A percentile compares a stretch with the other conserved stretches of the same genome.
Conservation (phyloP, 73 alveolate species). For the Symbiodinium pilosum region DNA sequence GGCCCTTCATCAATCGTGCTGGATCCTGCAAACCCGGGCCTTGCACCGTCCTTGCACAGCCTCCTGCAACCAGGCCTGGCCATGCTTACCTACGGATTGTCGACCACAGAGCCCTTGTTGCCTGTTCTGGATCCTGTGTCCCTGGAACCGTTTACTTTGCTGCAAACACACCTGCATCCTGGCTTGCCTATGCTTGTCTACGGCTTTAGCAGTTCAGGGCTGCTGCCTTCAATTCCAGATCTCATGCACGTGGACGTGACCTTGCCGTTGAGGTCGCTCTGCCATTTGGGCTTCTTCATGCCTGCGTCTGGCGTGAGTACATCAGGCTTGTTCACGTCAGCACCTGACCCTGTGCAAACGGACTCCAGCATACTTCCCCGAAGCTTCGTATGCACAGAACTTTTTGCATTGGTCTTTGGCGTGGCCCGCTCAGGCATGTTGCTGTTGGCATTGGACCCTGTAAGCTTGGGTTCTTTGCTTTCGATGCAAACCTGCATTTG, state of each 20-base stretch:
- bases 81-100: neutral
- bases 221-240: neutral
- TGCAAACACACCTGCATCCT: neutral
- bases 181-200: neutral
- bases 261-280: neutral
- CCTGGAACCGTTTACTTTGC: neutral
- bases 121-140: conserved; percentile 18
- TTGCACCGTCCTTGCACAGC: conserved; percentile 7
- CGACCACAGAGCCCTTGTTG: neutral
- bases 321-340: neutral
- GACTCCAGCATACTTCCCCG: neutral
- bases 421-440: neutral
- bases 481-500: neutral
- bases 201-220: neutral
- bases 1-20: neutral
- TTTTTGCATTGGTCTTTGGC: neutral
- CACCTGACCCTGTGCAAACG: conserved; percentile 5
- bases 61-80: neutral
- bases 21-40: conserved; percentile 17
- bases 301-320: neutral
- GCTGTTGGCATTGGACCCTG: neutral
- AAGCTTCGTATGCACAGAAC: neutral
- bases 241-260: neutral
- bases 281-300: neutral
- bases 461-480: neutral